A percentile compares a stretch with the other conserved stretches of the same genome.
phyloP scores from a whole-genome alignment of 495 filamentous ascomycete species.

The Rhypophila decipiens region DNA sequence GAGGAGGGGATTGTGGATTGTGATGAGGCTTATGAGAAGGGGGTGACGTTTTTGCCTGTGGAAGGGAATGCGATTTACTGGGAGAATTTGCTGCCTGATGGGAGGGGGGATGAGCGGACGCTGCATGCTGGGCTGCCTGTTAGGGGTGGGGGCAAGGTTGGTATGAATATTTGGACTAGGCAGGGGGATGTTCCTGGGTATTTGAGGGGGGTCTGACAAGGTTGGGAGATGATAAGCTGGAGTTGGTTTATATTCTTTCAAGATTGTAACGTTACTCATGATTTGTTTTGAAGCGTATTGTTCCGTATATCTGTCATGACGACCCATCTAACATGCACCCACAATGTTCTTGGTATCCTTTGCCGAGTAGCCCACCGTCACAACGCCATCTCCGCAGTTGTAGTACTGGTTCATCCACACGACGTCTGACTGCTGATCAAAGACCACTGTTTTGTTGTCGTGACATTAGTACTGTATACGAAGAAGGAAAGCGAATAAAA shows the following conservation, averaged over 20 bases:
- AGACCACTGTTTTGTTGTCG: conserved; percentile 25
- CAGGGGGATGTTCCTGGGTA: conserved; percentile 28
- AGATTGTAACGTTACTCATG: not conserved
- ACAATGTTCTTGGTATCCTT: conserved; percentile 15
- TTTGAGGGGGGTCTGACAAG: conserved; percentile 20
- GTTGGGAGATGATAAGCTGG: not conserved
- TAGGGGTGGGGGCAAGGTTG: conserved; percentile 60
- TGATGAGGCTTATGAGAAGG: conserved; percentile 45
- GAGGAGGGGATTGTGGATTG: conserved; percentile 49
- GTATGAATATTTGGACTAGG: conserved; percentile 75
- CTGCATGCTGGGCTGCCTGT: conserved; percentile 69
- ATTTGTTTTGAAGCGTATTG: no score
- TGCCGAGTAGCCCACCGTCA: conserved; percentile 14
- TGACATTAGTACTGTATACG: not conserved
- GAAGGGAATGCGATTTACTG: conserved; percentile 71
- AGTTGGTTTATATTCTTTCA: not conserved
- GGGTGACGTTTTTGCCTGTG: conserved; percentile 60
- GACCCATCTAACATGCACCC: conserved; percentile 20
- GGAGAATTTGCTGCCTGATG: conserved; percentile 57
- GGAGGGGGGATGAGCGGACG: conserved; percentile 56
- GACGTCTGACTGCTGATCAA: conserved; percentile 37
- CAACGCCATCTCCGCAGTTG: conserved; percentile 32
- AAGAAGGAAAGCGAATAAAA: not conserved
- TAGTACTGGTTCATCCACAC: conserved; percentile 42
- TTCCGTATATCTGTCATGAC: no score